Evolutionary conservation across 1,284 basidiomycete species (phyloP).

Genomic region (Schizophyllum commune): DNA sequence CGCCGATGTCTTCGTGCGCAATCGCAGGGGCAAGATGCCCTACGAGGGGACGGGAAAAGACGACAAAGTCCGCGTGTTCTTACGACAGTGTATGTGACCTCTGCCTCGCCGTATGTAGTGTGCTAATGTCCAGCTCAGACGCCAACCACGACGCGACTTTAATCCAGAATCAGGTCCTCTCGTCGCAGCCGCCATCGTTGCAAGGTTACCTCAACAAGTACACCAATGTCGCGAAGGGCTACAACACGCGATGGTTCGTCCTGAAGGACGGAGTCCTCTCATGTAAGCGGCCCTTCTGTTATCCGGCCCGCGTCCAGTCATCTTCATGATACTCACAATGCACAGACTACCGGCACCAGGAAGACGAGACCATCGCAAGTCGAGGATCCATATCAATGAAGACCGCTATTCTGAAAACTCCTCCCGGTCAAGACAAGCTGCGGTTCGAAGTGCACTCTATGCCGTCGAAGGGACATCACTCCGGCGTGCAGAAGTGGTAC

Average conservation of each 20-base stretch:
- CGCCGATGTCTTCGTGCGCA: conserved; percentile 86
- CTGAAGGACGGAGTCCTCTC: conserved; percentile 81
- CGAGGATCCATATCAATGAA: conserved; percentile 89
- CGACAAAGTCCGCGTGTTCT: conserved; percentile 77
- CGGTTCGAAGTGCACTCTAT: conserved; percentile 80
- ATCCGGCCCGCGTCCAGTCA: not conserved
- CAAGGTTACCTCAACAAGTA: conserved; percentile 87
- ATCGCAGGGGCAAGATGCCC: conserved; percentile 71
- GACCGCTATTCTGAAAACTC: conserved; percentile 58
- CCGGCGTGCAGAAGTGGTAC: conserved; percentile 72
- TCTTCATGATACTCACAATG: not conserved
- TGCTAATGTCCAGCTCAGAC: conserved; percentile 35
- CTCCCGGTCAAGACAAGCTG: conserved; percentile 47
- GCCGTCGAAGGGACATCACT: conserved; percentile 29
- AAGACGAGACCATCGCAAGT: conserved; percentile 84
- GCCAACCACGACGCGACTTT: conserved; percentile 73
- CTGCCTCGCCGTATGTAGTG: too few relatives aligned
- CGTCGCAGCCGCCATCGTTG: conserved; percentile 55
- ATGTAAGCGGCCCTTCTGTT: conserved; percentile 41
- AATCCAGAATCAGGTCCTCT: conserved; percentile 34
- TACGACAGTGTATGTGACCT: conserved; percentile 70
- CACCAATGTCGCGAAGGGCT: conserved; percentile 86
- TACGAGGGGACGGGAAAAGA: conserved; percentile 68
- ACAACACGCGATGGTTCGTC: conserved; percentile 93
- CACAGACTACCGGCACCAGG: conserved; percentile 82